Percentiles rank a stretch among this genome's conserved stretches.
Evolutionary conservation across 2,329 filamentous ascomycete species (phyloP).

Genomic region (Trichoderma breve): DNA sequence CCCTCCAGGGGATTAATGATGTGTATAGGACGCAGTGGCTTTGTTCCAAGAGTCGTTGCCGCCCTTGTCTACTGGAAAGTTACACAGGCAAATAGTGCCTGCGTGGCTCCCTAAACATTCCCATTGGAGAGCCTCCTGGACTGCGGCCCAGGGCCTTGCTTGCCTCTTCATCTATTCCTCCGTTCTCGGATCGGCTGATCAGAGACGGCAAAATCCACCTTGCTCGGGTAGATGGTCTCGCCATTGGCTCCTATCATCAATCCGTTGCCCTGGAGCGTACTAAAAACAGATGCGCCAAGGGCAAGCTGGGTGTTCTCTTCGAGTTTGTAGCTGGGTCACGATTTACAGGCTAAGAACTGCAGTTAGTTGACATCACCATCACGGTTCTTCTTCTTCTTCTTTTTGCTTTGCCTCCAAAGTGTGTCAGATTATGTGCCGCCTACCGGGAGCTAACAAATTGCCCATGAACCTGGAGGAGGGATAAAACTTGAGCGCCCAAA

Average conservation of each 20-base stretch:
- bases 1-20: background rate
- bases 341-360: background rate
- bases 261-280: background rate
- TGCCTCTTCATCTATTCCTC: slow-evolving; percentile 7
- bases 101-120: slow-evolving; percentile 18
- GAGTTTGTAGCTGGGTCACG: background rate
- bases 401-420: background rate
- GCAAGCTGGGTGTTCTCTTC: background rate
- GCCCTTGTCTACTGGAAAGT: slow-evolving; percentile 25
- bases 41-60: slow-evolving; percentile 10
- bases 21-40: background rate
- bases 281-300: background rate
- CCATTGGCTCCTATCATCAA: slow-evolving; percentile 29
- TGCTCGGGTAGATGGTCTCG: slow-evolving; percentile 31
- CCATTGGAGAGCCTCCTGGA: slow-evolving; percentile 27
- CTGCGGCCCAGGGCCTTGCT: slow-evolving; percentile 26
- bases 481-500: background rate
- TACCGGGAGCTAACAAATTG: background rate
- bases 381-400: background rate
- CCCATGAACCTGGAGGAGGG: background rate
- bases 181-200: slow-evolving; percentile 20
- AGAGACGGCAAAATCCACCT: slow-evolving; percentile 22
- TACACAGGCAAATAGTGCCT: slow-evolving; percentile 24
- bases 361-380: background rate
- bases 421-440: background rate